phyloP scores from a whole-genome alignment of 768 basidiomycete genomes.

The Solioccasus polychromus region DNA sequence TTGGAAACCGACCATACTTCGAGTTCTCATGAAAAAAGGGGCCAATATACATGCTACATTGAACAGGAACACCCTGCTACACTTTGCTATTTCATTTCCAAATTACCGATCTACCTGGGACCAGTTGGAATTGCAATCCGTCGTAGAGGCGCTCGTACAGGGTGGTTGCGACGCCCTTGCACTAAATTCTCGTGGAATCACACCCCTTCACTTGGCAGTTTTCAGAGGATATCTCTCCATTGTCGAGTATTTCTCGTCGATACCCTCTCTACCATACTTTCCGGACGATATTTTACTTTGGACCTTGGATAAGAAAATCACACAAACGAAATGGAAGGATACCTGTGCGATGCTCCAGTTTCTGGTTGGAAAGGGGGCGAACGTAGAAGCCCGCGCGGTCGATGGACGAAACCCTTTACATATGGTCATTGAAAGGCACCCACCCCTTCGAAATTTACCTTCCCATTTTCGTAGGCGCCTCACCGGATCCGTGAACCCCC shows the following conservation, averaged over 20 bases:
- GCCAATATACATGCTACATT: background rate
- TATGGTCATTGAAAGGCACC: background rate
- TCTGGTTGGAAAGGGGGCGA: background rate
- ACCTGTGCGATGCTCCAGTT: background rate
- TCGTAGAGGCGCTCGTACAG: background rate
- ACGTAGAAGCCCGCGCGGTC: background rate
- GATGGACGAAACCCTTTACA: conserved; percentile 1
- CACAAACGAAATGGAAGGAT: background rate
- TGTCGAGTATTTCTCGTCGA: background rate
- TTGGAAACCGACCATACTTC: background rate
- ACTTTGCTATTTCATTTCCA: background rate
- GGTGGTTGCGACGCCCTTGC: conserved; percentile 2
- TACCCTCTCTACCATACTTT: background rate
- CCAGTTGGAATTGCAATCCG: background rate
- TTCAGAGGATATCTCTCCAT: background rate
- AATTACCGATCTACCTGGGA: background rate
- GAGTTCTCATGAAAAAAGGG: background rate
- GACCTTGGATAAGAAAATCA: background rate
- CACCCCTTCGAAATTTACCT: background rate
- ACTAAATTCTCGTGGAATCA: background rate
- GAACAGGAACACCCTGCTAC: conserved; percentile 1
- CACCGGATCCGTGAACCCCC: too few species aligned
- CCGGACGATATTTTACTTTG: background rate
- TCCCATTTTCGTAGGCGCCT: too few species aligned
- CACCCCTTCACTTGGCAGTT: conserved; percentile 6